Evolutionary conservation across 345 rosid genomes (phyloP), one percentile per base, ranked within the genome.

Genomic region (Gossypium longicalyx): DNA sequence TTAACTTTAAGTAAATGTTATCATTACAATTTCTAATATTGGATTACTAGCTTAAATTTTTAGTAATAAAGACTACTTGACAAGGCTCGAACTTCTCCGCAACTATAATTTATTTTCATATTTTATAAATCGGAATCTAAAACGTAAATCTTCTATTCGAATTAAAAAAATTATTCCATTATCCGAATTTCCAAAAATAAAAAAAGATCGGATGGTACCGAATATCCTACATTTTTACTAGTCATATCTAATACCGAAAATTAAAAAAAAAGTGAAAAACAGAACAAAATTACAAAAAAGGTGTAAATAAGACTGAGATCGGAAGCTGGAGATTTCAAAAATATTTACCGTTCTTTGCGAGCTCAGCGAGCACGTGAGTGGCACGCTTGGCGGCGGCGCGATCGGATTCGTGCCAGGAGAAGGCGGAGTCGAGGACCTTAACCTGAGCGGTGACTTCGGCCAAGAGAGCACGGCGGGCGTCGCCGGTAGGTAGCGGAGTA

Each of bases 341-440:
- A 56, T 1, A 17, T 9, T 63, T 67, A 93, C 99, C 99, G 86
- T 93, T 88, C 82, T 95, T 93, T 52, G 99, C 99, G 58, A 93
- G 94, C 82, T 95, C 97, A 23, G 99, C 94, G 22, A 95, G 91
- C 79, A 95, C 86, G 69, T 93, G 97, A 77, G 97, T 87, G 73
- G 99, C 97, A 78, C 97, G 97, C 79, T 95, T 95, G 34, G 97
- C 92, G 6, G 92, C 91, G 38, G 98, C 90, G 47, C 99, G 99
- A 91, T 95, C 98, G 69, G 89, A 78, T 77, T 89, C 98, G 11
- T 66, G 68, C 96, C 97, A 94, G 0, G 99, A 91, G 86, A 91
- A 91, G 81, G 89, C 53, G 59, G 84, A 85, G 84, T 79, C 81
- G 62, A 95, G 97, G 67, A 95, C 76, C 68, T 77, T 70, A 44